Base-by-base conservation (phyloP, 2,329 filamentous ascomycete species). In the Fusarium sp. region DNA sequence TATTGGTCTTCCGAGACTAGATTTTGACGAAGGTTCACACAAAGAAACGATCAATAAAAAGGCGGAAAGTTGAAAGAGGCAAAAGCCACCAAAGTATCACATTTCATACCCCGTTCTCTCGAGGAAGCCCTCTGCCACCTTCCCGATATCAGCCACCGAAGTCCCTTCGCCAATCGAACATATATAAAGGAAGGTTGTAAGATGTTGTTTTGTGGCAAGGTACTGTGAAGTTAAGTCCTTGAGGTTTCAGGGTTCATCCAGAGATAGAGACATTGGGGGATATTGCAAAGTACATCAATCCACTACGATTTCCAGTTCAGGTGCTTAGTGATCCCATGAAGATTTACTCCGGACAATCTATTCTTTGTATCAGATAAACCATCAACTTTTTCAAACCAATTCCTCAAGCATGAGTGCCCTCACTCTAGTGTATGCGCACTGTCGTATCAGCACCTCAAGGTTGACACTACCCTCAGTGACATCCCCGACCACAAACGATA, bases 401-500 rank as follows among this genome's bases (percentile, higher is more conserved):
- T 38, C 6, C 3, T 6, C 34, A 38, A n/a, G 6, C 5, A 38
- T 38, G 32, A 38, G 16, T 38, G 5, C 32, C 16, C 9, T 11
- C 5, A 38, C 32, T 38, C 34, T 38, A n/a, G 18, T 38, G 34
- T 12, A 12, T n/a, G 10, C 10, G 6, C 3, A 3, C 34, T 5
- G 6, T 12, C 34, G 4, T 38, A 38, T n/a, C 18, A 38, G 4
- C 10, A 38, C 34, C 3, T 38, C 34, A 12, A 12, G 18, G 3
- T 3, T 2, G n/a, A 0, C 10, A 38, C 34, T 38, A 12, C 9
- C 22, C 12, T 49, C 13, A 53, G 18, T 53, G 49, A n/a, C 22
- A 60, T 12, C 54, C 58, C 5, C 32, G 20, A 32, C 58, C 41
- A 22, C 54, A 60, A 13, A 22, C 25, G 3, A 60, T 22, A 22